phyloP scores from a whole-genome alignment of 2,329 filamentous ascomycete genomes.

The Alternaria conjuncta region DNA sequence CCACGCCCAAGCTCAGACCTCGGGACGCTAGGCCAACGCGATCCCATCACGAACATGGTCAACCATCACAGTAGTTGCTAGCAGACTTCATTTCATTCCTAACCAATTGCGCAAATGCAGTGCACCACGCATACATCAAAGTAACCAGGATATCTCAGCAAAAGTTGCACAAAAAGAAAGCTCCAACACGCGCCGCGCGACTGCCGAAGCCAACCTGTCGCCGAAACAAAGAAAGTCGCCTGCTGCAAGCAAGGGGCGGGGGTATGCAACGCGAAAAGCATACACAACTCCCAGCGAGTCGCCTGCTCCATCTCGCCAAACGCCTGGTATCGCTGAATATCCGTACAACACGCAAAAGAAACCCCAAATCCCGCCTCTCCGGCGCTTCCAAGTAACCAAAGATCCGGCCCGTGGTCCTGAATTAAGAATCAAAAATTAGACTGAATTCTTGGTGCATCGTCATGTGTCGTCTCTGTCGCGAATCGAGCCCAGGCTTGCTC shows the following conservation, averaged over 20 bases:
- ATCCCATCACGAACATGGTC: constrained; percentile 4
- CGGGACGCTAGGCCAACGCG: constrained; percentile 4
- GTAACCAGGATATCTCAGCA: constrained; percentile 13
- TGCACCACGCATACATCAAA: not conserved
- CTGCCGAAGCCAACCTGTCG: not conserved
- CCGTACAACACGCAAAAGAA: constrained; percentile 10
- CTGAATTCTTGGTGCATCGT: constrained; percentile 18
- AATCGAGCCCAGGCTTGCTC: constrained; percentile 2
- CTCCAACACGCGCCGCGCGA: not conserved
- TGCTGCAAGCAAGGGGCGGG: constrained; percentile 23
- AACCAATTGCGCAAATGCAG: not conserved
- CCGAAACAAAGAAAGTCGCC: constrained; percentile 9
- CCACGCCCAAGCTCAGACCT: constrained; percentile 7
- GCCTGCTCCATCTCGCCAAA: not conserved
- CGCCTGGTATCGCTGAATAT: constrained; percentile 1
- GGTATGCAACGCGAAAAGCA: constrained; percentile 22
- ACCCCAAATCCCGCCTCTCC: not conserved
- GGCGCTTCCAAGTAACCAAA: constrained; percentile 13
- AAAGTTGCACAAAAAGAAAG: not conserved
- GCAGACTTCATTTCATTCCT: not conserved
- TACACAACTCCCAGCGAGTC: not conserved
- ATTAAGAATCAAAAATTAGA: constrained; percentile 44
- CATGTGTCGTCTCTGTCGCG: not conserved
- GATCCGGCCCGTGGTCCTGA: constrained; percentile 35
- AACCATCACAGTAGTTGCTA: not conserved